These are phyloP conservation scores for Wallacemonas sp. DNA, from an alignment of 208 protist species.

Conservation along the genomic window DNA sequence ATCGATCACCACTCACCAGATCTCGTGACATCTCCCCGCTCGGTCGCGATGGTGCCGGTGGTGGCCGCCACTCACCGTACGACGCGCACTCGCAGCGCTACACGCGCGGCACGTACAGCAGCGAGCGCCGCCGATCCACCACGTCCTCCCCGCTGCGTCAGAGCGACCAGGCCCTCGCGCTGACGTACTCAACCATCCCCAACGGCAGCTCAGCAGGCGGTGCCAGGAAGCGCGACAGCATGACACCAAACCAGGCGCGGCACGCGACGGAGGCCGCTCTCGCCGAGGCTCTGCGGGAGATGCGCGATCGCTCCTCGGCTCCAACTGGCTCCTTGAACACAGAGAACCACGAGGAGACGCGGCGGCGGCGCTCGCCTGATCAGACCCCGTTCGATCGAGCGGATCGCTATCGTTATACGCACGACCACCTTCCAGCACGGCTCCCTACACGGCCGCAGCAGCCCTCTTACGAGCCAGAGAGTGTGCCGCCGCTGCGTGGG, in stretches of 20 bases:
- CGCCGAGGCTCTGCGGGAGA: not conserved
- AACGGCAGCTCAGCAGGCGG: not conserved
- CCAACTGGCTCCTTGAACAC: no score
- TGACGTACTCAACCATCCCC: no score
- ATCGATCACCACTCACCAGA: no score
- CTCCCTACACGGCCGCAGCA: not conserved
- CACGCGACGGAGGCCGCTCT: slow-evolving; percentile 8
- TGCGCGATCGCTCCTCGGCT: not conserved
- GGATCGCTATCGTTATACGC: not conserved
- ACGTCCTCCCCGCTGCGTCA: not conserved
- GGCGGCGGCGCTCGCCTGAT: no score
- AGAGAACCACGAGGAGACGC: no score
- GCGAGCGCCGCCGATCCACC: slow-evolving; percentile 17
- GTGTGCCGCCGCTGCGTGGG: no score
- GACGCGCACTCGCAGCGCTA: slow-evolving; percentile 24
- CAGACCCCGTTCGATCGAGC: not conserved
- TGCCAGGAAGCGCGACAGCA: not conserved
- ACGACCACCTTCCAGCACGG: not conserved
- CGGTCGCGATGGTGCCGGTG: no score
- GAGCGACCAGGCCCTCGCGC: not conserved
- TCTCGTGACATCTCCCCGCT: not conserved
- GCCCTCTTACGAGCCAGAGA: no score
- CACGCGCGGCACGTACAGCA: slow-evolving; percentile 24
- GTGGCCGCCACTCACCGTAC: no score
- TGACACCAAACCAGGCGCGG: no score